Base-by-base conservation (phyloP, 352 stramenopile species). In the Globisporangium alternatum region DNA sequence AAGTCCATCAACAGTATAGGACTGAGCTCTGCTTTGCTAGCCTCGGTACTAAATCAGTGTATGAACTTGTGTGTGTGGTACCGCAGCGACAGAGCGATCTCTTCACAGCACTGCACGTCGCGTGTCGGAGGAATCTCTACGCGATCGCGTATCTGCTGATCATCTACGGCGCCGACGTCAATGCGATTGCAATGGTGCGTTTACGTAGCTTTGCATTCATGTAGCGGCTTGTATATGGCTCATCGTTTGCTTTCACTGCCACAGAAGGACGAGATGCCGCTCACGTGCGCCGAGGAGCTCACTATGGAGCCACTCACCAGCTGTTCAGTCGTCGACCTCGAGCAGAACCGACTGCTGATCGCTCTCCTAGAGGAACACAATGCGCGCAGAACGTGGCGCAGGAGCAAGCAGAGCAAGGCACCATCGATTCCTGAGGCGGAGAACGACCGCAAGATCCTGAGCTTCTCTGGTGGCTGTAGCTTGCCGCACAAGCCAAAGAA, bases 91-190 rank as follows among this genome's bases (percentile, higher is more conserved):
- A 74, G 45, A 69, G 71, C n/a, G 84, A 93, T 35, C 62, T 91
- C 30, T 78, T 69, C 43, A 90, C 84, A 10, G 74, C 79, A 28
- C 60, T 93, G 5, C 84, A 93, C 52, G 54, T 93, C 12, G 83
- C 83, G 25, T 91, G 84, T 63, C 37, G 54, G 49, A 84, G 83
- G 52, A 88, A 82, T 37, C 65, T 91, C 57, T 90, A 78, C 56
- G 68, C 66, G 21, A 72, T 90, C 53, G 76, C 76, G 13, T 83
- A 89, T 54, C 35, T 93, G 44, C 72, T 93, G 31, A 63, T 93
- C 25, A 57, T 91, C 33, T 90, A 85, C 62, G 84, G 78, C 5
- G 83, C 82, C 0, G 84, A 93, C 59, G 79, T 90, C 9, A 93
- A 93, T 44, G 79, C 84, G 9, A 79, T 91, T 53, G 83, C 84